phyloP scores from a whole-genome alignment of 2,329 filamentous ascomycete genomes.

The Hysterium pulicare region DNA sequence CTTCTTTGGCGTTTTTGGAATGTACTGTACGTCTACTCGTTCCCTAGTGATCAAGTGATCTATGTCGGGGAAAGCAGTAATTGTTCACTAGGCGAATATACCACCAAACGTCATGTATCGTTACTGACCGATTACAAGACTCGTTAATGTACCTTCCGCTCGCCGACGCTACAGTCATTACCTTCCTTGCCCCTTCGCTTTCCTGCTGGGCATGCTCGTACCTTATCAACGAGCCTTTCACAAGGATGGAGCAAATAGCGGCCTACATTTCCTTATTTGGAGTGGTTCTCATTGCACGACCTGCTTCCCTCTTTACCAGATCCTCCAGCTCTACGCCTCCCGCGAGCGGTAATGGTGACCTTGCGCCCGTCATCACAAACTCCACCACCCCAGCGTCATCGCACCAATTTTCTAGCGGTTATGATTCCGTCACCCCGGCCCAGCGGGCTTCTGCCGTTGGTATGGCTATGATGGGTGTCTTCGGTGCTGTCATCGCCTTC shows the following conservation, averaged over 20 bases:
- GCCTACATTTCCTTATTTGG: conserved; percentile 72
- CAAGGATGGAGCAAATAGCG: conserved; percentile 71
- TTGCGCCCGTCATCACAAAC: conserved; percentile 29
- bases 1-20: conserved; percentile 73
- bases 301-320: conserved; percentile 54
- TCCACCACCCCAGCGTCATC: conserved; percentile 12
- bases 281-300: conserved; percentile 79
- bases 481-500: conserved; percentile 71
- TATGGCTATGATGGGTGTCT: conserved; percentile 70
- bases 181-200: conserved; percentile 77
- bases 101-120: background rate
- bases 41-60: background rate
- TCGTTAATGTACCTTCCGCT: conserved; percentile 75
- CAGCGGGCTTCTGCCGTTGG: conserved; percentile 69
- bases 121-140: conserved; percentile 36
- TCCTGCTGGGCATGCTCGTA: conserved; percentile 78
- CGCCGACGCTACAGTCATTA: conserved; percentile 84
- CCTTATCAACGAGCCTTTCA: conserved; percentile 73
- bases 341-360: conserved; percentile 30
- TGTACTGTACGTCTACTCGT: conserved; percentile 55
- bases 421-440: conserved; percentile 52
- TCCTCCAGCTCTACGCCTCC: conserved; percentile 26
- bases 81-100: background rate
- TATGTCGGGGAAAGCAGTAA: too few relatives aligned
- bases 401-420: conserved; percentile 31